These are phyloP conservation scores for Saturnispora galanensis DNA, from an alignment of 805 yeast genomes.

Conservation along the genomic window DNA sequence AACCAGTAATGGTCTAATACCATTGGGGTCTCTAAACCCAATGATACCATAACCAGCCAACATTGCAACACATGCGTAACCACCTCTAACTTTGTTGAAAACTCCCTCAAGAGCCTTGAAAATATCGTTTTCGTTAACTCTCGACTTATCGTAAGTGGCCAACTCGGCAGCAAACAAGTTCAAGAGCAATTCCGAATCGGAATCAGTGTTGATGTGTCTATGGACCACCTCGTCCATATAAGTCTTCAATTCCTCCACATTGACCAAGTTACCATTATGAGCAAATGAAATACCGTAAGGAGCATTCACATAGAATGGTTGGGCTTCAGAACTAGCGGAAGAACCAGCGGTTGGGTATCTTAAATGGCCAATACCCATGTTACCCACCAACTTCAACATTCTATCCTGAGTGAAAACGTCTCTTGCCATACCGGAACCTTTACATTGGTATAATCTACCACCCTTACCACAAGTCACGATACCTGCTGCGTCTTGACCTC, in stretches of 20 bases:
- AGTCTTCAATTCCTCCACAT: constrained; percentile 63
- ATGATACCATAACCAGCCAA: constrained; percentile 92
- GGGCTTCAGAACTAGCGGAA: constrained; percentile 92
- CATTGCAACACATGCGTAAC: constrained; percentile 94
- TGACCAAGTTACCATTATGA: constrained; percentile 93
- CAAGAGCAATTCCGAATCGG: constrained; percentile 84
- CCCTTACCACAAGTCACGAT: constrained; percentile 90
- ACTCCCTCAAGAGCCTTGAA: constrained; percentile 81
- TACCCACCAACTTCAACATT: constrained; percentile 72
- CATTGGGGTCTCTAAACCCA: constrained; percentile 96
- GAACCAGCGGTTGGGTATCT: constrained; percentile 98
- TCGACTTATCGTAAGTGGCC: constrained; percentile 82
- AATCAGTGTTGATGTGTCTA: constrained; percentile 94
- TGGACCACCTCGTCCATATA: constrained; percentile 90
- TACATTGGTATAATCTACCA: constrained; percentile 93
- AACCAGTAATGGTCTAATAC: constrained; percentile 80
- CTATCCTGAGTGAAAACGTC: constrained; percentile 88
- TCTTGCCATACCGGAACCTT: constrained; percentile 98
- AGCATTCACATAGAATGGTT: constrained; percentile 94
- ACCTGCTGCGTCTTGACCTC: constrained; percentile 99
- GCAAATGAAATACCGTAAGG: constrained; percentile 89
- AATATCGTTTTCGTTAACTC: constrained; percentile 86
- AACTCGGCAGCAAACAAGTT: constrained; percentile 89
- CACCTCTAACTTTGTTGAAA: constrained; percentile 76
- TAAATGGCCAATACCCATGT: constrained; percentile 91